A percentile compares a stretch with the other conserved stretches of the same genome.
Evolutionary conservation across 139 green algal species (phyloP).

Genomic region (Chlorella vulgaris): DNA sequence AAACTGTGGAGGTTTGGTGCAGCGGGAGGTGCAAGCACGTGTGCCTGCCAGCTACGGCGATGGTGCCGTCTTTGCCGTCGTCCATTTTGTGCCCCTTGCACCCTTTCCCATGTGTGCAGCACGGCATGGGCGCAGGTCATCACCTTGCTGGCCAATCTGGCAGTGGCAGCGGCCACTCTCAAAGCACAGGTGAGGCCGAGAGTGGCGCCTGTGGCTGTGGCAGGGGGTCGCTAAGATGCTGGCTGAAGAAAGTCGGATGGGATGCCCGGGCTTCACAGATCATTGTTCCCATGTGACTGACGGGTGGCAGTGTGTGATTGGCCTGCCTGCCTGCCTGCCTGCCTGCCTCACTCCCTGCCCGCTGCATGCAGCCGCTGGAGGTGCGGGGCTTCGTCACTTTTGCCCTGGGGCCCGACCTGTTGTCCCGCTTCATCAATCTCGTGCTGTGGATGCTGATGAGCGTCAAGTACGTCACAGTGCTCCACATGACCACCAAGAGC

Average conservation of each 20-base stretch:
- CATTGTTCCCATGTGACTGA: too few species aligned
- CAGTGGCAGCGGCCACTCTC: constrained; percentile 15
- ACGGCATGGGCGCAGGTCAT: constrained; percentile 23
- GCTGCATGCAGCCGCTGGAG: not conserved
- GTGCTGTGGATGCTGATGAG: constrained; percentile 18
- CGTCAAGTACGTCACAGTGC: constrained; percentile 8
- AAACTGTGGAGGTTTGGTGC: too few species aligned
- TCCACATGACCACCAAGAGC: constrained; percentile 2
- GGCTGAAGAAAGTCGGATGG: not conserved
- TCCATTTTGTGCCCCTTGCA: too few species aligned
- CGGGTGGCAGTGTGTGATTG: too few species aligned
- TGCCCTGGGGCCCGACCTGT: constrained; percentile 4
- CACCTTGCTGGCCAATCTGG: constrained; percentile 20
- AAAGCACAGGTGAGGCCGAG: not conserved
- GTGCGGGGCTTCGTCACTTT: constrained; percentile 31
- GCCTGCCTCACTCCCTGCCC: not conserved
- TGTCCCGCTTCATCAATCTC: constrained; percentile 12
- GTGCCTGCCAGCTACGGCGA: too few species aligned
- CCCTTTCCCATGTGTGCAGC: too few species aligned
- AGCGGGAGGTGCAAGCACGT: too few species aligned
- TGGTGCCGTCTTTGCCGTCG: too few species aligned
- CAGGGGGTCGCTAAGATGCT: too few species aligned
- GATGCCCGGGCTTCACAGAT: too few species aligned
- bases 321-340: too few species aligned
- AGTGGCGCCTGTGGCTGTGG: not conserved